Evolutionary conservation across 768 basidiomycete species (phyloP).

Genomic region (Lentinula sp.): DNA sequence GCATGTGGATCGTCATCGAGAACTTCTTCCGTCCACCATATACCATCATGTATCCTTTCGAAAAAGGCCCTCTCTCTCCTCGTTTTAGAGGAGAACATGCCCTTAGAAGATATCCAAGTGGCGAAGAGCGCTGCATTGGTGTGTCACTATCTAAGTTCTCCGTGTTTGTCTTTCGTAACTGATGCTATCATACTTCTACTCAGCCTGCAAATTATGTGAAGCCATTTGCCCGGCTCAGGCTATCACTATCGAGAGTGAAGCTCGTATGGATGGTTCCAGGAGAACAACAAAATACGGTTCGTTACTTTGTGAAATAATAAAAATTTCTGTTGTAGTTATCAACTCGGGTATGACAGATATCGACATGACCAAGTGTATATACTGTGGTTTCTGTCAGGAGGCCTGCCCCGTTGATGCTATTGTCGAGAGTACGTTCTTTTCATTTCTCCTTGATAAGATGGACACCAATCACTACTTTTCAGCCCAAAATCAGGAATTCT

Average conservation of each 20-base stretch:
- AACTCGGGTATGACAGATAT: conserved; percentile 53
- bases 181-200: not conserved
- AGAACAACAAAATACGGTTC: conserved; percentile 96
- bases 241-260: conserved; percentile 98
- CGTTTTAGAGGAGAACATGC: conserved; percentile 99
- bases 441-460: not conserved
- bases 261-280: conserved; percentile 90
- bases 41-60: conserved; percentile 97
- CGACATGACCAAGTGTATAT: conserved; percentile 99
- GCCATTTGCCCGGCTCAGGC: conserved; percentile 99
- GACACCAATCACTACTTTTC: conserved; percentile 7
- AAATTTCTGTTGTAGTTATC: not conserved
- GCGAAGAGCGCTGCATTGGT: conserved; percentile 99
- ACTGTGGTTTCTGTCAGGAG: conserved; percentile 99
- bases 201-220: conserved; percentile 98
- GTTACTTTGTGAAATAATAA: conserved; percentile 14
- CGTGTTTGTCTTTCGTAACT: not conserved
- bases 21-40: conserved; percentile 93
- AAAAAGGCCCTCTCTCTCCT: conserved; percentile 96
- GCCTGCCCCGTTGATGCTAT: conserved; percentile 99
- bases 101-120: conserved; percentile 90
- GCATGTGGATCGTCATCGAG: conserved; percentile 96
- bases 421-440: conserved; percentile 77
- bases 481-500: conserved; percentile 98
- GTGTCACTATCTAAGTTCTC: conserved; percentile 20